Evolutionary conservation across 208 protist genomes (phyloP), one percentile per base, ranked within the genome.

Genomic region (Leishmania gerbilli): DNA sequence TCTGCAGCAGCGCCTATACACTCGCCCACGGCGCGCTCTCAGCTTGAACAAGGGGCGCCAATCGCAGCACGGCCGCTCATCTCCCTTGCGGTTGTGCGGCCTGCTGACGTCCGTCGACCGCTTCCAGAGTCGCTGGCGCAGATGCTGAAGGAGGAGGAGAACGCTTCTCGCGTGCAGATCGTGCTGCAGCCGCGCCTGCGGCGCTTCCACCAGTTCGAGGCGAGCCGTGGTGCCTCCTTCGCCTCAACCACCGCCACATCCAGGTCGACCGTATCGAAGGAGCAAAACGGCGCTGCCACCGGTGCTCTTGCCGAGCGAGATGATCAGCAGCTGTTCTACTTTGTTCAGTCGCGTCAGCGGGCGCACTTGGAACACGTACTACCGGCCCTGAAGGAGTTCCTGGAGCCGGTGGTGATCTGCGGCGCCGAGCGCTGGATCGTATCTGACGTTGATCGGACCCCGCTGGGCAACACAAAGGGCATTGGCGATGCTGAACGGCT

Each of bases 111-210:
- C 13, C 51, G 82, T 58, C 83, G 58, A 21, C 88, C 91, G 55
- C 86, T 97, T 45, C 92, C 94, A 5, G 67, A 34, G 37, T 79
- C 76, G 47, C 86, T 97, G 31, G 84, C 89, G 76, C 76, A 74
- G 56, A 89, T 96, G 85, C 82, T 97, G 11, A 40, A 27, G 21
- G 93, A 96, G 81, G 95, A 97, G 79, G 89, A 91, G 74, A 79
- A 53, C 37, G 86, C 95, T 15, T 91, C 89, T 55, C 84, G 84
- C 5, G 84, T 97, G 75, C 90, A 90, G n/a, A 90, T 97, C 45
- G 92, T 96, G 6, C 89, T 97, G 67, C 93, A 97, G 84, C 95
- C 93, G 1, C 84, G 89, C 17, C 84, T 96, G 27, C 86, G 91
- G 13, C 86, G 88, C 64, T 95, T 93, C 67, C 79, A 87, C 34